A percentile compares a stretch with the other conserved stretches of the same genome.
These are phyloP conservation scores for Neophaeococcomyces aloes DNA, from an alignment of 2,329 filamentous ascomycete species.

Conservation along the genomic window DNA sequence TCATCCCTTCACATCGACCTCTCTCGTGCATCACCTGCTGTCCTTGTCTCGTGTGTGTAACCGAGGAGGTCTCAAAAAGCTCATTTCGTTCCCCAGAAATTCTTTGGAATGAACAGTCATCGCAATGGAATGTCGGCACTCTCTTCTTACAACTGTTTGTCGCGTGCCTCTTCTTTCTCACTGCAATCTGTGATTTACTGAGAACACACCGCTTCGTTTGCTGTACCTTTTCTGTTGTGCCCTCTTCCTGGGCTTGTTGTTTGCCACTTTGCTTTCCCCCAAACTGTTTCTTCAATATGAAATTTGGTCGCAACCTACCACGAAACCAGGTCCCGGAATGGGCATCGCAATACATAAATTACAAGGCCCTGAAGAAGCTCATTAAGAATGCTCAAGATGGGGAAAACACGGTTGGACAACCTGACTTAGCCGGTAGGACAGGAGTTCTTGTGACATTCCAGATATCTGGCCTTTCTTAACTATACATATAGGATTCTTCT, in stretches of 20 bases:
- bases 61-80: background rate
- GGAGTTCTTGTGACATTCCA: slow-evolving; percentile 22
- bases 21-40: background rate
- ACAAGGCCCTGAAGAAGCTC: slow-evolving; percentile 68
- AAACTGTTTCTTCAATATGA: slow-evolving; percentile 30
- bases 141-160: slow-evolving; percentile 16
- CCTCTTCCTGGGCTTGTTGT: background rate
- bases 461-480: slow-evolving; percentile 13
- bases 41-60: background rate
- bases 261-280: background rate
- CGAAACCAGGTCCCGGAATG: slow-evolving; percentile 43
- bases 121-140: slow-evolving; percentile 9
- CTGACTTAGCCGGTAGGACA: slow-evolving; percentile 79
- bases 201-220: slow-evolving; percentile 3
- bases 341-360: slow-evolving; percentile 41
- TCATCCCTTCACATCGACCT: slow-evolving; percentile 4
- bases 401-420: slow-evolving; percentile 58
- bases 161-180: slow-evolving; percentile 18
- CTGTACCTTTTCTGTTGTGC: background rate
- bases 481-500: slow-evolving; percentile 71
- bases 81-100: background rate
- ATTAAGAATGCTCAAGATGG: slow-evolving; percentile 67
- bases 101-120: background rate
- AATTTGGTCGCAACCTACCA: slow-evolving; percentile 40
- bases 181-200: slow-evolving; percentile 9